Percentiles rank a stretch among this genome's conserved stretches.
phyloP scores from a whole-genome alignment of 2,329 filamentous ascomycete genomes.

The Alternaria novae-zelandiae region DNA sequence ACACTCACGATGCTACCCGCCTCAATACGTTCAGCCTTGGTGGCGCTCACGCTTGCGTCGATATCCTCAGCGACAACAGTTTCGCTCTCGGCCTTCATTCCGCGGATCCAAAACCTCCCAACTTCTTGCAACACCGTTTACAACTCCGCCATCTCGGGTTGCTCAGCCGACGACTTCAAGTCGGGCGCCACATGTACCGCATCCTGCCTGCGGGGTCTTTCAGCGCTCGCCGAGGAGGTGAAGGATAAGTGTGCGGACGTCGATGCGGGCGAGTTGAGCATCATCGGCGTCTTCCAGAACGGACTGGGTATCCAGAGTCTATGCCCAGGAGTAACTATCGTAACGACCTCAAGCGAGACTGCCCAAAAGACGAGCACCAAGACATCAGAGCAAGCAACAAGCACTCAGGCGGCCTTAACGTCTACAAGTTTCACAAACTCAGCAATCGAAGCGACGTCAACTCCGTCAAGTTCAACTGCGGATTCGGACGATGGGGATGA shows the following conservation, averaged over 20 bases:
- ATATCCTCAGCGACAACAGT: conserved; percentile 41
- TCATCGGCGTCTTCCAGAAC: conserved; percentile 52
- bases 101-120: conserved; percentile 50
- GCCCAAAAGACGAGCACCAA: conserved; percentile 7
- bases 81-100: conserved; percentile 54
- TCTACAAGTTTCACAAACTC: conserved; percentile 4
- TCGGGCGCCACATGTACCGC: conserved; percentile 39
- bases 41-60: conserved; percentile 28
- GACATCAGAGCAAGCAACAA: conserved; percentile 14
- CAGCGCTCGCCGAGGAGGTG: conserved; percentile 44
- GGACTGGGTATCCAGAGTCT: conserved; percentile 48
- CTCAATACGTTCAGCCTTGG: conserved; percentile 23
- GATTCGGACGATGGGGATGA: conserved; percentile 7
- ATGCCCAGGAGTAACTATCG: conserved; percentile 45
- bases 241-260: conserved; percentile 42
- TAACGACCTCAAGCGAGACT: conserved; percentile 20
- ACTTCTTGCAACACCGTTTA: conserved; percentile 50
- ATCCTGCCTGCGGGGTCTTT: conserved; percentile 51
- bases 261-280: conserved; percentile 47
- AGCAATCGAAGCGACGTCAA: conserved; percentile 5
- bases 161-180: conserved; percentile 49
- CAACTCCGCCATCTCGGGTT: conserved; percentile 49
- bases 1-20: conserved; percentile 30
- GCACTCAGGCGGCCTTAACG: conserved; percentile 3
- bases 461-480: conserved; percentile 1